phyloP scores from a whole-genome alignment of 345 rosid genomes.

The Arabidopsis thaliana region DNA sequence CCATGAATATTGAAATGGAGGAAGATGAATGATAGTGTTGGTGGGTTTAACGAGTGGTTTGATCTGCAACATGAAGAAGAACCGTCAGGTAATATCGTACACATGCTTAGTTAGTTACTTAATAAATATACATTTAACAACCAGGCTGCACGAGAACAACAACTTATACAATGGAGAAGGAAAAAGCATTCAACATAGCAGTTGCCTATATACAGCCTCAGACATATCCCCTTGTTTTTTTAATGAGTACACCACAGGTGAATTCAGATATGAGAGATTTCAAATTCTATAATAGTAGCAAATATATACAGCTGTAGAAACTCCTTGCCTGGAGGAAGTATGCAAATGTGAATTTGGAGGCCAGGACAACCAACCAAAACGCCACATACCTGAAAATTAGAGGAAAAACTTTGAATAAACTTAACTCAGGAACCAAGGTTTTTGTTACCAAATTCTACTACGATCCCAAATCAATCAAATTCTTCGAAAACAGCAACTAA shows the following conservation, averaged over 20 bases:
- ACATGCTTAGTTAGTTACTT: neutral
- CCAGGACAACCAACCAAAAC: conserved; percentile 91
- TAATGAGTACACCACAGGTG: neutral
- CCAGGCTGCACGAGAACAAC: conserved; percentile 7
- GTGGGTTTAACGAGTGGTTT: conserved; percentile 88
- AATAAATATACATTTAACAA: neutral
- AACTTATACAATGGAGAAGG: neutral
- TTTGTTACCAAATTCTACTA: conserved; percentile 13
- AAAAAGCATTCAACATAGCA: conserved; percentile 2
- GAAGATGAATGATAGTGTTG: conserved; percentile 53
- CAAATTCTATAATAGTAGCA: conserved; percentile 14
- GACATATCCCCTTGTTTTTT: conserved; percentile 7
- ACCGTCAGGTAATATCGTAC: conserved; percentile 23
- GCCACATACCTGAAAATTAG: conserved; percentile 74
- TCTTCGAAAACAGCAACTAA: conserved; percentile 22
- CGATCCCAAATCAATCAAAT: conserved; percentile 21
- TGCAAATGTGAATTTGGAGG: conserved; percentile 85
- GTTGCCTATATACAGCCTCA: conserved; percentile 5
- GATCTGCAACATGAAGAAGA: conserved; percentile 63
- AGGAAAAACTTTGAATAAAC: conserved; percentile 8
- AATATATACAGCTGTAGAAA: conserved; percentile 17
- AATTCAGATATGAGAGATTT: conserved; percentile 8
- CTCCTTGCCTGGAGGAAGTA: conserved; percentile 97
- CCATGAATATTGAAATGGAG: conserved; percentile 71
- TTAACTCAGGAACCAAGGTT: conserved; percentile 8